Evolutionary conservation across 169 alveolate genomes (phyloP), one percentile per base, ranked within the genome.

Genomic region (Prorocentrum cordatum): DNA sequence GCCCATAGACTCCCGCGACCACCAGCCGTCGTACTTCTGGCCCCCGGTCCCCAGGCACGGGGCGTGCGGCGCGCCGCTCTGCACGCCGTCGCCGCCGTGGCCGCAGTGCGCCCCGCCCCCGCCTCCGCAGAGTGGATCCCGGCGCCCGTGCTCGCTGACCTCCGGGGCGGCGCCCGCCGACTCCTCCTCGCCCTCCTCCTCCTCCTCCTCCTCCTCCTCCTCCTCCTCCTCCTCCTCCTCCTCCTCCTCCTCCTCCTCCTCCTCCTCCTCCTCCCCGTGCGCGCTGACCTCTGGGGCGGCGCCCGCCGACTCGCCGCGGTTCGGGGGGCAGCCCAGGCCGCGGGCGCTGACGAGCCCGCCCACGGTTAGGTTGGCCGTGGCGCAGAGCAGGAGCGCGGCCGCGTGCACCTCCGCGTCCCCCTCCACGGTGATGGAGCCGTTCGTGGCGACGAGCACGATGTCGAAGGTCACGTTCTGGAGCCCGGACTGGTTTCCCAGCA

Each of bases 241-340:
- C n/a, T n/a, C n/a, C n/a, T n/a, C n/a, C n/a, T n/a, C n/a, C n/a
- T n/a, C n/a, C n/a, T n/a, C n/a, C n/a, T n/a, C n/a, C n/a, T n/a
- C n/a, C n/a, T n/a, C n/a, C n/a, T n/a, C n/a, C n/a, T n/a, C n/a
- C n/a, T n/a, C n/a, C n/a, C n/a, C n/a, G n/a, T n/a, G n/a, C n/a
- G n/a, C n/a, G 5, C 4, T 2, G 3, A 10, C 62, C 88, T 77
- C 75, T 20, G 90, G 90, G 26, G 80, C 68, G 3, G 77, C 54
- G n/a, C 90, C 90, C 14, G 79, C 68, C 33, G 70, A 79, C 42
- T 61, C 80, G 18, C 90, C 90, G 9, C 90, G 90, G 20, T 82
- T 82, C 26, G 90, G 90, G 10, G 90, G 67, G 12, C 90, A 82
- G 79, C 90, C 90, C 64, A 82, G 32, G 68, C 90, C 90, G 24